Conservation (phyloP, 1,284 basidiomycete species). For the Somion occarium region DNA sequence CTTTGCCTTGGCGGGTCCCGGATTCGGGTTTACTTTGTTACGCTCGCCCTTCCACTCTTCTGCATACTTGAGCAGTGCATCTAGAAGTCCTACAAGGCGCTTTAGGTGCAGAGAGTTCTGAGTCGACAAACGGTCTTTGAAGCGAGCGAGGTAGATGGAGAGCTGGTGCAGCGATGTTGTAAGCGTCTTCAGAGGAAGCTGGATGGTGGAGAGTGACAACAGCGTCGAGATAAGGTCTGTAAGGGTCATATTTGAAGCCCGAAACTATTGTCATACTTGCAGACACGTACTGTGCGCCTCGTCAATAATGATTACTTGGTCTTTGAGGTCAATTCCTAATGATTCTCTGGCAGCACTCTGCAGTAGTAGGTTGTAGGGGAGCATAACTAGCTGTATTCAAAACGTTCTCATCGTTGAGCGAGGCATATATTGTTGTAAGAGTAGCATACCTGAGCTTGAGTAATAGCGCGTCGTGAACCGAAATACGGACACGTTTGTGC, state of each 20-base stretch:
- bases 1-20: background rate
- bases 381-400: constrained; percentile 65
- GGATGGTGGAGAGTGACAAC: constrained; percentile 78
- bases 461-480: constrained; percentile 81
- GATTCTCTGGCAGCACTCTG: constrained; percentile 84
- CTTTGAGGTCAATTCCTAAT: constrained; percentile 77
- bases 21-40: constrained; percentile 6
- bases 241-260: background rate
- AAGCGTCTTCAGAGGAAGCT: constrained; percentile 59
- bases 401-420: too few relatives aligned
- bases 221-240: constrained; percentile 85
- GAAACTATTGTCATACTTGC: background rate
- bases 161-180: constrained; percentile 73
- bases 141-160: constrained; percentile 73
- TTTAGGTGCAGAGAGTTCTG: constrained; percentile 77
- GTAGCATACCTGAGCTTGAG: constrained; percentile 83
- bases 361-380: constrained; percentile 93
- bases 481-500: constrained; percentile 90
- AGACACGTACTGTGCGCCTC: constrained; percentile 87
- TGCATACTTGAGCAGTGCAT: constrained; percentile 59
- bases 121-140: constrained; percentile 72
- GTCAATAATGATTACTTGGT: constrained; percentile 89
- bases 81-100: constrained; percentile 71
- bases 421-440: too few relatives aligned
- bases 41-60: constrained; percentile 39